Base-by-base conservation (phyloP, 2,329 filamentous ascomycete genomes). In the Dactylellina cionopaga region DNA sequence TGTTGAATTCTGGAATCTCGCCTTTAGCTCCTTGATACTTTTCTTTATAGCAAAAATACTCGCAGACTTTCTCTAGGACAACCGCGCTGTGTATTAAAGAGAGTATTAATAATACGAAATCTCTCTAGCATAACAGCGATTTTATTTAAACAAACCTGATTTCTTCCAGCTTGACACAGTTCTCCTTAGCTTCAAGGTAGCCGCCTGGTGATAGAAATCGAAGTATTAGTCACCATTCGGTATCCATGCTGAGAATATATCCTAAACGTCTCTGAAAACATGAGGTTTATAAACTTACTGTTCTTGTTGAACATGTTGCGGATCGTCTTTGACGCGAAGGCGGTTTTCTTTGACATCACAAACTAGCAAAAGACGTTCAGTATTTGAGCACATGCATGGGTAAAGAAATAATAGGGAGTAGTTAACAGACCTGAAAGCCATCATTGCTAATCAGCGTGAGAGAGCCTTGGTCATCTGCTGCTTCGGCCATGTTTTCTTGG, bases 31-130 rank as follows among this genome's bases (percentile, higher is more conserved):
- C 83, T 74, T 85, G 84, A 77, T 89, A 82, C 79, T 88, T 89
- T 76, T 89, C 84, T 74, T 88, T 86, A 81, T 89, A 90, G 79
- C 88, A 88, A 44, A 90, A 83, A 77, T 90, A 90, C 78, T 89
- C 87, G 83, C 87, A 89, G 58, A 90, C 86, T 79, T 89, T 89
- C 77, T 90, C 88, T 1, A 90, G 82, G 9, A 89, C 83, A 24
- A 88, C 79, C 25, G 85, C 87, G 76, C 86, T 89, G 41, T 35
- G 9, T 33, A 35, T 5, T 1, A 6, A 25, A 5, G 35, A 51
- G 10, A 47, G 9, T 47, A 41, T 24, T 17, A 22, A 22, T 19
- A 5, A 22, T n/a, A 39, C 3, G 29, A 19, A 13, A 17, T 17
- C 9, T n/a, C 19, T 35, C 7, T 19, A 5, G 9, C 5, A 4